Percentiles rank a stretch among this genome's conserved stretches.
phyloP scores from a whole-genome alignment of 2,329 filamentous ascomycete species.

The Fusarium mexicanum region DNA sequence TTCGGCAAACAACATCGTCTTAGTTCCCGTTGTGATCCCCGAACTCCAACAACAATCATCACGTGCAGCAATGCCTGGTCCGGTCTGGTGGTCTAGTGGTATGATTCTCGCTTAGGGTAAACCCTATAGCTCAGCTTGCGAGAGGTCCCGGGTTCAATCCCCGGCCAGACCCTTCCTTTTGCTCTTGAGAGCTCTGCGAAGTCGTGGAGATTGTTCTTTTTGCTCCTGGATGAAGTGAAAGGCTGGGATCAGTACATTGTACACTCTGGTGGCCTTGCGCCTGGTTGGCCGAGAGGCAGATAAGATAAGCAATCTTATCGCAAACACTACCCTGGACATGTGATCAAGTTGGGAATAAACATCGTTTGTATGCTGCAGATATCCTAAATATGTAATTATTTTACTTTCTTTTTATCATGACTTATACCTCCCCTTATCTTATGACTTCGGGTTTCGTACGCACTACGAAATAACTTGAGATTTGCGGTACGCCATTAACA shows the following conservation, averaged over 20 bases:
- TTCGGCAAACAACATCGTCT: background rate
- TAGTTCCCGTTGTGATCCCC: rapidly evolving
- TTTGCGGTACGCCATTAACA: no score
- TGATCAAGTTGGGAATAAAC: background rate
- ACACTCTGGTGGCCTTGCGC: background rate
- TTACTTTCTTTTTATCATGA: no score
- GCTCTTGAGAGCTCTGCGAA: background rate
- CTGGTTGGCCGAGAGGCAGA: background rate
- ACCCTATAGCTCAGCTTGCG: slow-evolving; percentile 52
- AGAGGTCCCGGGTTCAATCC: slow-evolving; percentile 59
- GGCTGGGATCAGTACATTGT: background rate
- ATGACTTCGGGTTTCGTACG: no score
- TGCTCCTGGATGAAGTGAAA: background rate
- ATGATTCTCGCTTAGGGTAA: slow-evolving; percentile 76
- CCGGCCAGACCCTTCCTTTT: slow-evolving; percentile 54
- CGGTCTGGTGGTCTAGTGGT: slow-evolving; percentile 70
- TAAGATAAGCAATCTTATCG: background rate
- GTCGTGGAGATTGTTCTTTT: rapidly evolving
- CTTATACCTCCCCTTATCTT: background rate
- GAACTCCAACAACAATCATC: background rate
- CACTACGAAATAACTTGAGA: no score
- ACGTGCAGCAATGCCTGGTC: background rate
- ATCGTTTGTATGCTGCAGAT: rapidly evolving
- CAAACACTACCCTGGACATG: background rate
- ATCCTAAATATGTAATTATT: rapidly evolving